Base-by-base conservation (phyloP, 192 early-diverging fungal genomes). In the Entrophospora sp. region DNA sequence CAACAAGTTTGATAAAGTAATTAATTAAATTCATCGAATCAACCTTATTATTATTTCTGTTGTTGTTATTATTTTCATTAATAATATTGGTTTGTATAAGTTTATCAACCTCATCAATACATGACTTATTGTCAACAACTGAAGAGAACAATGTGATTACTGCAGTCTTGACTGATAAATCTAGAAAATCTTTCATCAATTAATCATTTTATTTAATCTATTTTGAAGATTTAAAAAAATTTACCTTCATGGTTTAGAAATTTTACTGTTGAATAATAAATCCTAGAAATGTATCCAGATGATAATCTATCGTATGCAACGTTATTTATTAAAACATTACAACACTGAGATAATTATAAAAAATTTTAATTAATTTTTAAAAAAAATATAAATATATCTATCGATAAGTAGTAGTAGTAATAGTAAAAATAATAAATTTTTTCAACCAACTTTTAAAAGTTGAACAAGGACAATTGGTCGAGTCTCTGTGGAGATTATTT, bases 231-330 rank as follows among this genome's bases (percentile, higher is more conserved):
- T n/a, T n/a, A n/a, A n/a, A n/a, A n/a, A n/a, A n/a, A 28, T 35
- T 16, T 53, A 69, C 68, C 62, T 65, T 36, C 22, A 40, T 58
- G 37, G 14, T 24, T 28, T 14, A 66, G n/a, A 20, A 68, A 52
- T 37, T 12, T 20, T 13, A 31, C 18, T 13, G 57, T 32, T 16
- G 53, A 28, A 8, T 45, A 9, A 57, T 74, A 79, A 14, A 74
- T 34, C 1, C 55, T 60, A 24, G 75, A 25, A 18, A 76, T 32
- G 56, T 76, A 73, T 4, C 64, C 66, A n/a, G n/a, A 7, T 4
- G 72, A 61, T 8, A 79, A 53, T 20, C 75, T 46, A 25, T 79
- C 72, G 56, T 79, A 79, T 24, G 72, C 51, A 18, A 58, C 45
- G 32, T 76, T 79, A 12, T 61, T 52, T 7, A 74, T 61, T 9